Percentiles rank a stretch among this genome's conserved stretches.
These are phyloP conservation scores for Salvia miltiorrhiza DNA, from an alignment of 257 asterid species.

Conservation along the genomic window DNA sequence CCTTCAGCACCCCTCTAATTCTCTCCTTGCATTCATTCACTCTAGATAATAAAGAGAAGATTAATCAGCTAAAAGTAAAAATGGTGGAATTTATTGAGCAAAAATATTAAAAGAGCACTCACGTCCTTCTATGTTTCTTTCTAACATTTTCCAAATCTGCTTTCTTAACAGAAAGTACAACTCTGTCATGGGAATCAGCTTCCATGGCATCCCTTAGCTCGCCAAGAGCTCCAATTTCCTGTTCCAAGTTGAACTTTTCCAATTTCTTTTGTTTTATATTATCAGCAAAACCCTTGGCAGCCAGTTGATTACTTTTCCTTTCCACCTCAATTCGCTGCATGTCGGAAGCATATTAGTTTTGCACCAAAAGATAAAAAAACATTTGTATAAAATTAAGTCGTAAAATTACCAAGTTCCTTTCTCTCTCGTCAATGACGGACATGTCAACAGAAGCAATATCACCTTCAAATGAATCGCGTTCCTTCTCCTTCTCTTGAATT, in stretches of 20 bases:
- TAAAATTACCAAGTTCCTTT: slow-evolving; percentile 57
- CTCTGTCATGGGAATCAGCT: slow-evolving; percentile 82
- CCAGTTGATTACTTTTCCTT: slow-evolving; percentile 56
- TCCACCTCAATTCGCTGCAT: slow-evolving; percentile 70
- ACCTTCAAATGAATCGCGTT: slow-evolving; percentile 59
- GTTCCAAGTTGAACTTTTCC: slow-evolving; percentile 54
- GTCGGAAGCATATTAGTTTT: slow-evolving; percentile 18
- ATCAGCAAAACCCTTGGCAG: slow-evolving; percentile 51
- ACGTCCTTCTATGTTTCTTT: slow-evolving; percentile 70
- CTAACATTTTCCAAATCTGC: slow-evolving; percentile 69
- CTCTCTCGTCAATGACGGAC: slow-evolving; percentile 70
- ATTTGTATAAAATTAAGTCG: slow-evolving; percentile 14
- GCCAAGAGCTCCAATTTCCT: slow-evolving; percentile 49
- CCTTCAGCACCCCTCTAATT: slow-evolving; percentile 80
- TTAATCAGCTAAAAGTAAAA: slow-evolving; percentile 12
- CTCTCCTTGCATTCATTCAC: slow-evolving; percentile 78
- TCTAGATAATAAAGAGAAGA: slow-evolving; percentile 41
- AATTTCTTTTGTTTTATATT: slow-evolving; percentile 47
- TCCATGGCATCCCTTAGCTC: slow-evolving; percentile 66
- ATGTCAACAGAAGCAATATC: slow-evolving; percentile 55
- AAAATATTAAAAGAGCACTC: slow-evolving; percentile 32
- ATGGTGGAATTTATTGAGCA: slow-evolving; percentile 10
- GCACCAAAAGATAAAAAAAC: slow-evolving; percentile 14
- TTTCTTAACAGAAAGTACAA: slow-evolving; percentile 64
- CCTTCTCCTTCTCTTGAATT: slow-evolving; percentile 59